phyloP scores from a whole-genome alignment of 1,284 basidiomycete species.

The Inonotus hispidus region DNA sequence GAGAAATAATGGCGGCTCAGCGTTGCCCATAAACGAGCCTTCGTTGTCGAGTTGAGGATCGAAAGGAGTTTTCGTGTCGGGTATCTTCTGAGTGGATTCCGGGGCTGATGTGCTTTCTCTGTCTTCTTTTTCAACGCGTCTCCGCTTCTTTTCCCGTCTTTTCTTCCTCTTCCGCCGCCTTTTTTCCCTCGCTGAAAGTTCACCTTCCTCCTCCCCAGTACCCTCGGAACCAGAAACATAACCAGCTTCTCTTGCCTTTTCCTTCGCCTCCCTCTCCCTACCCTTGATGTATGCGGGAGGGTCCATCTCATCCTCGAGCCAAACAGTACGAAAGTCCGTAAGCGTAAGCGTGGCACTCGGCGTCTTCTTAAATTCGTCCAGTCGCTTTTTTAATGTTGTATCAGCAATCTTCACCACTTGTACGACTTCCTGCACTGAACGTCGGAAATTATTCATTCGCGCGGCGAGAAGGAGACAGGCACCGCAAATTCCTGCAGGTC shows the following conservation, averaged over 20 bases:
- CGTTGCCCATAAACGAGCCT: constrained; percentile 37
- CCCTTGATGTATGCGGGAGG: constrained; percentile 85
- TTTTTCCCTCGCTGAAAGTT: constrained; percentile 22
- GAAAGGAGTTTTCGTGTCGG: constrained; percentile 25
- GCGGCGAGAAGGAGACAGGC: constrained; percentile 93
- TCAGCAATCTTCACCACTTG: constrained; percentile 99
- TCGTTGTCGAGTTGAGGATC: constrained; percentile 43
- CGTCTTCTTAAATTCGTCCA: constrained; percentile 95
- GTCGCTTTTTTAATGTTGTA: constrained; percentile 85
- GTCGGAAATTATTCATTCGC: constrained; percentile 96
- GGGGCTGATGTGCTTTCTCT: constrained; percentile 24
- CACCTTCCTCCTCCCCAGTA: constrained; percentile 29
- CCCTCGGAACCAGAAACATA: constrained; percentile 24
- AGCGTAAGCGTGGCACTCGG: constrained; percentile 83
- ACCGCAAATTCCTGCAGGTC: constrained; percentile 96
- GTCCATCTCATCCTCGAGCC: constrained; percentile 88
- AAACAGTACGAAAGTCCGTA: constrained; percentile 87
- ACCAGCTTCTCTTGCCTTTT: constrained; percentile 36
- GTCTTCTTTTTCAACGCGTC: constrained; percentile 35
- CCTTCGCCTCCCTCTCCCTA: constrained; percentile 62
- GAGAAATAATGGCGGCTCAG: constrained; percentile 19
- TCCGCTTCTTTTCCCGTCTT: constrained; percentile 37
- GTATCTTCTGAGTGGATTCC: constrained; percentile 7
- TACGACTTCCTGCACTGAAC: constrained; percentile 92
- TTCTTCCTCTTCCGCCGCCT: constrained; percentile 32